These are phyloP conservation scores for Mycena albidolilacea DNA, from an alignment of 768 basidiomycete genomes.

Conservation along the genomic window DNA sequence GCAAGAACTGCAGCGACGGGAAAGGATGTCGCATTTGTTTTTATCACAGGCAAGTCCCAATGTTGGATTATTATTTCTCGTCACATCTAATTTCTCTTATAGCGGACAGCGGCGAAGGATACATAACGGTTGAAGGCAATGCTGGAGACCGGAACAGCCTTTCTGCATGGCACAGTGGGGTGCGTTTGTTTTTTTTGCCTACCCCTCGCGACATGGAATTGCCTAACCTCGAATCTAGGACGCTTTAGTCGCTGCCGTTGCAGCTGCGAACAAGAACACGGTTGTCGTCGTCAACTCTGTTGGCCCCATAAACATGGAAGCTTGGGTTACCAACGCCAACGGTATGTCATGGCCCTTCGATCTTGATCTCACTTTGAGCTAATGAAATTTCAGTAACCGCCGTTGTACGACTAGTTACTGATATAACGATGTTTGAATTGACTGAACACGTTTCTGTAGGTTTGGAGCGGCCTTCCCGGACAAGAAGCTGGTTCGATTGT, in stretches of 20 bases:
- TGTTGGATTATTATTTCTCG: background rate
- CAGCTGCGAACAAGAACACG: constrained; percentile 69
- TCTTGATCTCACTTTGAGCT: background rate
- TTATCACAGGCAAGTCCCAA: constrained; percentile 58
- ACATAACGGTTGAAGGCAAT: constrained; percentile 64
- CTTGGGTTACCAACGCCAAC: constrained; percentile 72
- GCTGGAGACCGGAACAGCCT: constrained; percentile 68
- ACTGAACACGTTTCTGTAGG: constrained; percentile 42
- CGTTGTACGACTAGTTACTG: constrained; percentile 47
- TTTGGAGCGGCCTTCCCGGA: constrained; percentile 72
- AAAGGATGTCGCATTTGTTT: constrained; percentile 67
- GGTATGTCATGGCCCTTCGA: constrained; percentile 41
- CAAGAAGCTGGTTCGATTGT: constrained; percentile 68
- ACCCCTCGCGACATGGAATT: background rate
- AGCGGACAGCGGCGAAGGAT: constrained; percentile 53
- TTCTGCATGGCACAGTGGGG: constrained; percentile 66
- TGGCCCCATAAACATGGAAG: constrained; percentile 70
- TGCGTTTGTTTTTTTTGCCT: constrained; percentile 38
- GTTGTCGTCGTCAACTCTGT: constrained; percentile 80
- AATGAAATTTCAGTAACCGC: constrained; percentile 49
- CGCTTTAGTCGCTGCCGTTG: constrained; percentile 65
- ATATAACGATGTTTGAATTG: background rate
- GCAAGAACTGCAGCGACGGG: constrained; percentile 60
- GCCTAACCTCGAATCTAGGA: constrained; percentile 46
- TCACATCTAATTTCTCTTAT: background rate